These are phyloP conservation scores for Cystoderma amianthinum DNA, from an alignment of 768 basidiomycete genomes.

Conservation along the genomic window DNA sequence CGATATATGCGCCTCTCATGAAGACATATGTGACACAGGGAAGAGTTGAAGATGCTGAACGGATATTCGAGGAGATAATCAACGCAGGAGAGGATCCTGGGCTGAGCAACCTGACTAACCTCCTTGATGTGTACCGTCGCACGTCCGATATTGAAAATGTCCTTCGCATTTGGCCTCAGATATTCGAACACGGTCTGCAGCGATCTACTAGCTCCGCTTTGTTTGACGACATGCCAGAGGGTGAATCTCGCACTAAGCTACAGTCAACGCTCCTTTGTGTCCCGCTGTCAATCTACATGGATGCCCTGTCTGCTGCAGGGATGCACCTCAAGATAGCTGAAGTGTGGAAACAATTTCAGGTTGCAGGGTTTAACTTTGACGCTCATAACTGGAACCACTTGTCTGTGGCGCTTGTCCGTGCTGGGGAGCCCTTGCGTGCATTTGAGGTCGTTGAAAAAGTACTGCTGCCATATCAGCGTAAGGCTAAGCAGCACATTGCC, in stretches of 20 bases:
- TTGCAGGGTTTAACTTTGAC: constrained; percentile 70
- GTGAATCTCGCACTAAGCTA: constrained; percentile 6
- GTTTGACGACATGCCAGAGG: too few species aligned
- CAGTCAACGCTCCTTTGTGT: constrained; percentile 57
- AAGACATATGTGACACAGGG: constrained; percentile 35
- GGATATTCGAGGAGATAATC: constrained; percentile 45
- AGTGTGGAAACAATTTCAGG: constrained; percentile 61
- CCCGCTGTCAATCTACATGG: constrained; percentile 79
- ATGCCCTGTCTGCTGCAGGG: constrained; percentile 61
- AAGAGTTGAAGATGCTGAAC: constrained; percentile 46
- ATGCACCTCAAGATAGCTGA: constrained; percentile 52
- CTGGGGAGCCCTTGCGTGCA: constrained; percentile 76
- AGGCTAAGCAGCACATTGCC: constrained; percentile 15
- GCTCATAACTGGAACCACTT: constrained; percentile 92
- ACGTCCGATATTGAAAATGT: constrained; percentile 47
- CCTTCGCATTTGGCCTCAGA: constrained; percentile 59
- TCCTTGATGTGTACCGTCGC: constrained; percentile 71
- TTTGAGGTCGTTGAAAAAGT: constrained; percentile 79
- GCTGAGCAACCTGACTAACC: constrained; percentile 49
- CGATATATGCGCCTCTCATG: constrained; percentile 59
- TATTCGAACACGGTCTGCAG: constrained; percentile 44
- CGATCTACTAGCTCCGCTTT: constrained; percentile 6
- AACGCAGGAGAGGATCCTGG: constrained; percentile 50
- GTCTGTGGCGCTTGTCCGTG: constrained; percentile 65
- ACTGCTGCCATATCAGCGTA: constrained; percentile 50